Evolutionary conservation across 1,284 basidiomycete species (phyloP), one percentile per base, ranked within the genome.

Genomic region (Trichosporon coremiiforme): DNA sequence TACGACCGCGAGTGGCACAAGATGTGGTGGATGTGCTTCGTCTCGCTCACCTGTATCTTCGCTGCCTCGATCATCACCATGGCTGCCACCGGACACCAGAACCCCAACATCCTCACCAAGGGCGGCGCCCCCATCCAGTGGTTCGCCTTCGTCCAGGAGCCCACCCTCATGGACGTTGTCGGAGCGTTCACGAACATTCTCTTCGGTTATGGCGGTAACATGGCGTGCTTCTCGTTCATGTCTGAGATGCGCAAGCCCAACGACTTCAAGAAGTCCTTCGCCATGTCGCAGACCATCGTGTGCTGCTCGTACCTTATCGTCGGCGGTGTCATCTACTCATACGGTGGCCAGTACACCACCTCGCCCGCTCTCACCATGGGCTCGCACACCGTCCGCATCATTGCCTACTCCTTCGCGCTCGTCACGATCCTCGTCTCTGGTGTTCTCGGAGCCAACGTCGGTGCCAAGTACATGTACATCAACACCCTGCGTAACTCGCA

Each of bases 191-290:
- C 78, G 67, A 79, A 80, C 73, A 75, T 80, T 36, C 74, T 77
- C 66, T 81, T 81, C 69, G 75, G 76, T 9, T 81, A 78, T 71
- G 80, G 79, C 17, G 79, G 79, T 62, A 79, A 79, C 70, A 77
- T 78, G 74, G 80, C 77, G 35, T 75, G 78, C 57, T 78, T 80
- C 71, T 75, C 77, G 13, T 80, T 81, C 72, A 77, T 76, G 68
- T 77, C 76, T 20, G 80, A 82, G 75, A 82, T 81, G 80, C 68
- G 68, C 62, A 75, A 75, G 41, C 80, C 80, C 33, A 75, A 78
- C 45, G 79, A 82, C 66, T 82, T 78, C 71, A 79, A 78, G 69
- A 82, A 82, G 71, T 79, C 79, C 12, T 78, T 80, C 68, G 73
- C 74, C 64, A 70, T 82, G 25, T 76, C 76, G 41, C 80, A 82